Conservation (phyloP, 768 basidiomycete genomes). For the Amylocystis lapponica region DNA sequence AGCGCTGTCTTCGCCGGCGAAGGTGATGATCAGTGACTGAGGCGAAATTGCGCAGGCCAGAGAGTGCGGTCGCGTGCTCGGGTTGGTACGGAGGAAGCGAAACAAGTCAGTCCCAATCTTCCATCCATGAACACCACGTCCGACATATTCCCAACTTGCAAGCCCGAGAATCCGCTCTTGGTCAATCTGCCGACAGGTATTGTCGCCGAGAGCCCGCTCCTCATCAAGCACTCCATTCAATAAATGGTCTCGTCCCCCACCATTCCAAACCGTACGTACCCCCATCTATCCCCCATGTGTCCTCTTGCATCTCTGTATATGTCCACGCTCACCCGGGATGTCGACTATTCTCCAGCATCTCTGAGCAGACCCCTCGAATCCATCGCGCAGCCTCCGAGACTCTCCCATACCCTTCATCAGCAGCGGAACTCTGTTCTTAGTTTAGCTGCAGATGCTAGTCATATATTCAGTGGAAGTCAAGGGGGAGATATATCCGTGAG, state of each 20-base stretch:
- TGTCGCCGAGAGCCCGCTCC: neutral
- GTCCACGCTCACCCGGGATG: neutral
- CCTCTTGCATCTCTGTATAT: neutral
- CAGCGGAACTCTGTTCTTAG: conserved; percentile 64
- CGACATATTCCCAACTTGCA: too few species aligned
- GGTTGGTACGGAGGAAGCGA: too few species aligned
- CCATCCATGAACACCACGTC: too few species aligned
- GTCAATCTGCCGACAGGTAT: too few species aligned
- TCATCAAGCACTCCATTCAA: neutral
- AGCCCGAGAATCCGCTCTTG: too few species aligned
- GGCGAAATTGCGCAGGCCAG: too few species aligned
- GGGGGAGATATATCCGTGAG: conserved; percentile 69
- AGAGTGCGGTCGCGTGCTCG: too few species aligned
- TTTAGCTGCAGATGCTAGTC: conserved; percentile 60
- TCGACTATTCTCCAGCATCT: conserved; percentile 9
- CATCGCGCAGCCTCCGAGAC: conserved; percentile 15
- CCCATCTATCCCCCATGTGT: conserved; percentile 2
- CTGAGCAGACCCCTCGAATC: conserved; percentile 8
- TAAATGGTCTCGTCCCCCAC: conserved; percentile 8
- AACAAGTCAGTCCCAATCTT: too few species aligned
- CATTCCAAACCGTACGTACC: conserved; percentile 13
- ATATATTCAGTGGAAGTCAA: conserved; percentile 84
- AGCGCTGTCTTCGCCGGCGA: too few species aligned
- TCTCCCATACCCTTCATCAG: conserved; percentile 69
- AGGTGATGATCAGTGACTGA: too few species aligned